Evolutionary conservation across 2,329 filamentous ascomycete genomes (phyloP).

Genomic region (Leptographium flavum): DNA sequence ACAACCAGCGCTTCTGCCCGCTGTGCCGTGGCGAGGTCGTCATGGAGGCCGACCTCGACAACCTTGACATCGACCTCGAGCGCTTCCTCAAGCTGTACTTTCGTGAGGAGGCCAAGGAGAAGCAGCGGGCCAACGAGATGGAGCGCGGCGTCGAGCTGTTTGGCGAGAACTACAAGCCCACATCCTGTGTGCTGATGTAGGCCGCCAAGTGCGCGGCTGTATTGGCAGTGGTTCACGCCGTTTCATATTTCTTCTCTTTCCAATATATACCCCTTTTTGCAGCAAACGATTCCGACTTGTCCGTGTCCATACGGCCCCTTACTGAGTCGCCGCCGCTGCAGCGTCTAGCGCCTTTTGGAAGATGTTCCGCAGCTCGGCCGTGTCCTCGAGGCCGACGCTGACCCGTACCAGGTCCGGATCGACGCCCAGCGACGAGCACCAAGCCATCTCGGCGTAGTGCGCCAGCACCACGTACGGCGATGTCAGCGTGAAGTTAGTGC

Average conservation of each 20-base stretch:
- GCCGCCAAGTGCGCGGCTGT: not conserved
- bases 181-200: constrained; percentile 47
- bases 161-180: constrained; percentile 47
- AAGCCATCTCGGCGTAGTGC: constrained; percentile 85
- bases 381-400: constrained; percentile 80
- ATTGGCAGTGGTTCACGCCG: not conserved
- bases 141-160: constrained; percentile 62
- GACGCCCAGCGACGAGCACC: constrained; percentile 72
- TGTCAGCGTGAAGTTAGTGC: constrained; percentile 89
- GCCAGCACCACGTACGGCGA: constrained; percentile 86
- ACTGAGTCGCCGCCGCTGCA: constrained; percentile 19
- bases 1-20: constrained; percentile 54
- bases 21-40: constrained; percentile 62
- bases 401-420: constrained; percentile 69
- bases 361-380: constrained; percentile 43
- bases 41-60: constrained; percentile 53
- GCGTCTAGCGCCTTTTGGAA: constrained; percentile 59
- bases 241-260: not conserved
- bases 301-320: not conserved
- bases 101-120: constrained; percentile 52
- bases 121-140: constrained; percentile 56
- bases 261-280: not conserved
- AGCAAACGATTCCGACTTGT: no score
- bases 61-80: constrained; percentile 54
- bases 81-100: constrained; percentile 65